Evolutionary conservation across 1,139 yeast genomes (phyloP), one percentile per base, ranked within the genome.

Genomic region (Pichia sp.): DNA sequence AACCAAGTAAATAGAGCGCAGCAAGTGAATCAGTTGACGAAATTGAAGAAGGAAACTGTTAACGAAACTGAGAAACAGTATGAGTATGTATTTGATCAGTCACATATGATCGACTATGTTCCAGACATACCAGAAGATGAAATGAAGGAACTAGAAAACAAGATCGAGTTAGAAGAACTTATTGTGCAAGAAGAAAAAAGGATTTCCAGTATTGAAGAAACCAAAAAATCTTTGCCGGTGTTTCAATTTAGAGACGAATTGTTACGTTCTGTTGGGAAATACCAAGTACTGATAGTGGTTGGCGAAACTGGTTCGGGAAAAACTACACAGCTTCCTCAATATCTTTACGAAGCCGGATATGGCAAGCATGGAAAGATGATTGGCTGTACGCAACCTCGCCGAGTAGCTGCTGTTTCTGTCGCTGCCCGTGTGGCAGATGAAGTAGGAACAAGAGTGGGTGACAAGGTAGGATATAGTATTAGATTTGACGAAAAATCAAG

Each of bases 231-330:
- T 0, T 72, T 93, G 26, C 99, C 99, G 0, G 96, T 92, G 0
- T 89, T 74, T 64, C 72, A 77, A 52, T 86, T 81, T 71, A 75
- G 90, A 54, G 73, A 78, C 1, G 76, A 81, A 51, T 77, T 93
- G 32, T 69, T 93, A n/a, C 75, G 78, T 0, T 82, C 90, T 0
- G 77, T 93, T 2, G 67, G 69, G 23, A 71, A 78, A 15, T 80
- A 87, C 64, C 97, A 88, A 64, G 87, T 92, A 6, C 66, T 92
- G 43, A 85, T 93, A 41, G 85, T 93, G 41, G 96, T 92, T 43
- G 99, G 98, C 54, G 98, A 93, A 67, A 93, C 99, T 0, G 99
- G 99, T 49, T 90, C 97, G 0, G 99, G 99, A 63, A 93, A 93
- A 64, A 93, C 99, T 0, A 93, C 99, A 0, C 97, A 93, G 70